These are phyloP conservation scores for Globisporangium paddicum DNA, from an alignment of 352 stramenopile genomes.

Conservation along the genomic window DNA sequence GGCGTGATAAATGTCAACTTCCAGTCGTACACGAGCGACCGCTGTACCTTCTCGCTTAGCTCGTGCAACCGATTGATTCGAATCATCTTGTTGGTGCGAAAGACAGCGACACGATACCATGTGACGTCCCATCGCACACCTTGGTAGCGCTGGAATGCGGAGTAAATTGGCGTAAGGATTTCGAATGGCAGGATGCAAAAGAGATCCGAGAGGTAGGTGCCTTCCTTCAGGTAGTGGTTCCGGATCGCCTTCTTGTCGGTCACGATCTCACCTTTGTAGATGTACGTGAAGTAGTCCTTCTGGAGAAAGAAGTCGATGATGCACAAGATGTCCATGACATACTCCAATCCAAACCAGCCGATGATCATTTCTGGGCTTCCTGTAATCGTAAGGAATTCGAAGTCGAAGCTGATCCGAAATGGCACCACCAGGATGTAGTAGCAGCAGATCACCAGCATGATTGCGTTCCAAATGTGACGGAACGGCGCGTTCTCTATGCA, in stretches of 20 bases:
- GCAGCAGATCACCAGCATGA: constrained; percentile 26
- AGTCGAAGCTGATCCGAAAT: constrained; percentile 27
- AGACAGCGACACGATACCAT: constrained; percentile 16
- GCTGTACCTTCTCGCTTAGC: constrained; percentile 14
- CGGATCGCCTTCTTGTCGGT: constrained; percentile 19
- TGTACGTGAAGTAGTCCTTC: constrained; percentile 26
- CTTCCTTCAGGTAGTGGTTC: constrained; percentile 26
- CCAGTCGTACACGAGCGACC: constrained; percentile 18
- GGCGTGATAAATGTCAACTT: constrained; percentile 7
- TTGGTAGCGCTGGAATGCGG: neutral
- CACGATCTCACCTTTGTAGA: constrained; percentile 28
- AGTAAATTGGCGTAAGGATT: constrained; percentile 12
- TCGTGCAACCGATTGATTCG: constrained; percentile 18
- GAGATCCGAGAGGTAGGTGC: constrained; percentile 27
- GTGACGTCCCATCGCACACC: constrained; percentile 5
- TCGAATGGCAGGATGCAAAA: constrained; percentile 27
- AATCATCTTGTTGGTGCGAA: constrained; percentile 19
- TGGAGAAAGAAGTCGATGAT: constrained; percentile 28
- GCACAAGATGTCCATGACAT: constrained; percentile 27
- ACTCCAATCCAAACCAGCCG: constrained; percentile 33
- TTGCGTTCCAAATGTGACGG: constrained; percentile 17
- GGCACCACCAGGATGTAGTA: constrained; percentile 31
- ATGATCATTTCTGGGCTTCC: constrained; percentile 3
- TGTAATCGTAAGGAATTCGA: constrained; percentile 16
- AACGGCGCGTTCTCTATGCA: constrained; percentile 26